phyloP scores from a whole-genome alignment of 306 rosid genomes.

The Quercus berberidifolia region DNA sequence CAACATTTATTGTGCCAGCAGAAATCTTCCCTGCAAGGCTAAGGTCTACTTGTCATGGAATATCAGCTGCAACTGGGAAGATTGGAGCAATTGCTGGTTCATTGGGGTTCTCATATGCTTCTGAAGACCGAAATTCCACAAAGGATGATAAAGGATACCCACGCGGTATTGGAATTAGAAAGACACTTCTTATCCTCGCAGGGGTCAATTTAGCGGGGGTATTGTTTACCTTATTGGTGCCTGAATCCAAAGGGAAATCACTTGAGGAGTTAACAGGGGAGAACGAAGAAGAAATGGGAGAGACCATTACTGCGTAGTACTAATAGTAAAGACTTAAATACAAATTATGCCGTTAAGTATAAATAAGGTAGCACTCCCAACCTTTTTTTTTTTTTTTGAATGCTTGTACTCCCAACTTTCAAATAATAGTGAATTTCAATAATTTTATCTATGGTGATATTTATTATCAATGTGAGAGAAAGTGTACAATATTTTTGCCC shows the following conservation, averaged over 20 bases:
- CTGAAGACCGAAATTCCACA: neutral
- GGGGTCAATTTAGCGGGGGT: neutral
- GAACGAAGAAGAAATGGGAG: neutral
- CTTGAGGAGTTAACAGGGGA: conserved; percentile 16
- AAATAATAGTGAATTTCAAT: too few relatives aligned
- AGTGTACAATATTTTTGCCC: too few relatives aligned
- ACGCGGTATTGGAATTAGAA: conserved; percentile 12
- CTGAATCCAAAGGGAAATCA: conserved; percentile 22
- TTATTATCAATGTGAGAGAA: too few relatives aligned
- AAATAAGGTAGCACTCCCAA: too few relatives aligned
- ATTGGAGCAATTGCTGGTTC: conserved; percentile 24
- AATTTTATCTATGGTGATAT: too few relatives aligned
- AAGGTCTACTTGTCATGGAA: conserved; percentile 27
- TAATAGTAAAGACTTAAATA: neutral
- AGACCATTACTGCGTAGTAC: neutral
- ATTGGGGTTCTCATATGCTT: conserved; percentile 16
- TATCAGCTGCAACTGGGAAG: conserved; percentile 24
- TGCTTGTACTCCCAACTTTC: too few relatives aligned
- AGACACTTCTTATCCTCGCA: conserved; percentile 10
- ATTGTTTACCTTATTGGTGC: conserved; percentile 8
- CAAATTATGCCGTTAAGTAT: too few relatives aligned
- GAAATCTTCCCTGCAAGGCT: conserved; percentile 25
- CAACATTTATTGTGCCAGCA: conserved; percentile 22
- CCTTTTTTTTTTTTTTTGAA: too few relatives aligned
- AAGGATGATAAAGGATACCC: conserved; percentile 13